These are phyloP conservation scores for Tothia fuscella DNA, from an alignment of 2,329 filamentous ascomycete species.

Conservation along the genomic window DNA sequence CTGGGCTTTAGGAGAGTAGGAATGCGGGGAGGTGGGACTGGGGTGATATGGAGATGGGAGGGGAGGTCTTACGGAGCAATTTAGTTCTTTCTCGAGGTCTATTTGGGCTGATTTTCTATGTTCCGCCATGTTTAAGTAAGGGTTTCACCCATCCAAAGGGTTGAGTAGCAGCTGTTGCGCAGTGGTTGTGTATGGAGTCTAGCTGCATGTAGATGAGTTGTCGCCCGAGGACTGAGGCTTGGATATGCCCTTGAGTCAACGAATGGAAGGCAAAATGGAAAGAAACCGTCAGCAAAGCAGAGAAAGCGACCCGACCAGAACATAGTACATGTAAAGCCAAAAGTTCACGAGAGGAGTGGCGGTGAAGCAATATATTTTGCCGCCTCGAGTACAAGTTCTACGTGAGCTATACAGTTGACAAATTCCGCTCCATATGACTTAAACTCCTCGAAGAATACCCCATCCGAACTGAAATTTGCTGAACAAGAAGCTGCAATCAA, in stretches of 20 bases:
- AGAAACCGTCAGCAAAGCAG: too few species aligned
- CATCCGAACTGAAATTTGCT: background rate
- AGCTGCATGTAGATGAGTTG: too few species aligned
- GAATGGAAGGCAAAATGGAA: too few species aligned
- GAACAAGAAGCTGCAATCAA: background rate
- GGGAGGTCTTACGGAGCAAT: constrained; percentile 65
- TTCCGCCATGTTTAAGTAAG: constrained; percentile 10
- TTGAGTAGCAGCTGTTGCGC: too few species aligned
- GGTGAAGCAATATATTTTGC: background rate
- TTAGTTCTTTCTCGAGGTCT: constrained; percentile 87
- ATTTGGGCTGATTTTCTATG: constrained; percentile 27
- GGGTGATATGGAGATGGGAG: constrained; percentile 10
- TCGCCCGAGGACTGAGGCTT: too few species aligned
- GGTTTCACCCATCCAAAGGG: background rate
- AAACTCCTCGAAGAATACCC: background rate
- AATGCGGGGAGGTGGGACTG: background rate
- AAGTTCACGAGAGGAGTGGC: too few species aligned
- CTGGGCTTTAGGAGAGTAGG: background rate
- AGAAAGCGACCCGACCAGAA: too few species aligned
- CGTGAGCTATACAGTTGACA: background rate
- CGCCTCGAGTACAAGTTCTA: background rate
- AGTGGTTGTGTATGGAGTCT: too few species aligned
- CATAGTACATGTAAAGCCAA: background rate
- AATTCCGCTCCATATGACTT: background rate
- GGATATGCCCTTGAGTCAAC: too few species aligned